Percentiles rank a stretch among this genome's conserved stretches.
phyloP scores from a whole-genome alignment of 768 basidiomycete species.

The Mycena galericulata region DNA sequence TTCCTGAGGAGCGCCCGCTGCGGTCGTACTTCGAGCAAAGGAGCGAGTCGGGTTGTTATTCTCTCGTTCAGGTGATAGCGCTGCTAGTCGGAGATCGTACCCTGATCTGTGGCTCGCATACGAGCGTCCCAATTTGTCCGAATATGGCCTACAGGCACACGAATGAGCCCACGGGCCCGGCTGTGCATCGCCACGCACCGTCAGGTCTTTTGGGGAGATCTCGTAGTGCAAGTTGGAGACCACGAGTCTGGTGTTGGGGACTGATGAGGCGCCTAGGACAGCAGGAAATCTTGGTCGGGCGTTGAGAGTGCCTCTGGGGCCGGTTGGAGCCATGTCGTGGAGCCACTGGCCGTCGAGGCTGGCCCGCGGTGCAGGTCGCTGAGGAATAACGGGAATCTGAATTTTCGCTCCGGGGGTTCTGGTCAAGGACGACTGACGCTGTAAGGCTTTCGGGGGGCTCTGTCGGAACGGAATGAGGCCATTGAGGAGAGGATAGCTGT shows the following conservation, averaged over 20 bases:
- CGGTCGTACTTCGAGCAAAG: slow-evolving; percentile 85
- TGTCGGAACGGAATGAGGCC: slow-evolving; percentile 37
- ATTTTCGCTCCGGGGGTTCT: background rate
- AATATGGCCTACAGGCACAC: slow-evolving; percentile 79
- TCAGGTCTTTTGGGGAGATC: slow-evolving; percentile 88
- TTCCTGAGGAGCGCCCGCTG: slow-evolving; percentile 91
- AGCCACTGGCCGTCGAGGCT: slow-evolving; percentile 76
- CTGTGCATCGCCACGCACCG: slow-evolving; percentile 60
- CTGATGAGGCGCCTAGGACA: slow-evolving; percentile 39
- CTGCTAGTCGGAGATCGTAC: slow-evolving; percentile 79
- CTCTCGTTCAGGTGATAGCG: slow-evolving; percentile 65
- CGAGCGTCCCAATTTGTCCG: slow-evolving; percentile 91
- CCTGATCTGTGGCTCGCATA: slow-evolving; percentile 93
- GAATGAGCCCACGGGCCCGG: background rate
- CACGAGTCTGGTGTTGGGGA: slow-evolving; percentile 68
- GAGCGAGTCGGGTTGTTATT: slow-evolving; percentile 43
- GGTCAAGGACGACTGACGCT: slow-evolving; percentile 44
- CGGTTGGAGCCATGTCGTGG: slow-evolving; percentile 74
- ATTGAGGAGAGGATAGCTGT: background rate
- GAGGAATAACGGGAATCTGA: slow-evolving; percentile 22
- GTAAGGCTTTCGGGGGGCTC: slow-evolving; percentile 57
- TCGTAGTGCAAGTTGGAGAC: slow-evolving; percentile 95
- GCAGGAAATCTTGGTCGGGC: slow-evolving; percentile 38
- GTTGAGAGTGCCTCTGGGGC: slow-evolving; percentile 45
- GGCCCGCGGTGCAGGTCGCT: slow-evolving; percentile 69